Evolutionary conservation across 164 flowering plant genomes (phyloP).

Genomic region (Vitis cinerea): DNA sequence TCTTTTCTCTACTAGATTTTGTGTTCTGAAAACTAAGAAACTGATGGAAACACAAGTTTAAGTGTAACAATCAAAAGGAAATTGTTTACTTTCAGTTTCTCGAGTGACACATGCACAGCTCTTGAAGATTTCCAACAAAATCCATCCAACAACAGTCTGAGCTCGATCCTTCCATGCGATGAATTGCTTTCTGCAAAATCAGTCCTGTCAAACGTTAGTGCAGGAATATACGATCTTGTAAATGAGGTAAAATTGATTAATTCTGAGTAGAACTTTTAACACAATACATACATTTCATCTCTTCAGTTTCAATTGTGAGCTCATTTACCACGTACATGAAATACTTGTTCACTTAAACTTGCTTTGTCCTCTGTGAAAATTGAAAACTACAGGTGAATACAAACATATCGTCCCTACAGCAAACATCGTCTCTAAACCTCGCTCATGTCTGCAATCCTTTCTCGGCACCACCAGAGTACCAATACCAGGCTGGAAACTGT

Average conservation of each 20-base stretch:
- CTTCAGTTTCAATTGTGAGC: too few relatives aligned
- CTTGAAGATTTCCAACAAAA: slow-evolving; percentile 64
- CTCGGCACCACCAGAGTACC: slow-evolving; percentile 67
- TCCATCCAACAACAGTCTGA: slow-evolving; percentile 78
- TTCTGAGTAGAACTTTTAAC: not conserved
- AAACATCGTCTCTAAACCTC: slow-evolving; percentile 21
- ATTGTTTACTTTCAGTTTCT: slow-evolving; percentile 51
- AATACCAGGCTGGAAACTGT: slow-evolving; percentile 62
- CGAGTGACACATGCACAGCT: slow-evolving; percentile 76
- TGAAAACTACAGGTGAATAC: slow-evolving; percentile 56
- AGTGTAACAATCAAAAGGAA: not conserved
- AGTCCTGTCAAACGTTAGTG: slow-evolving; percentile 49
- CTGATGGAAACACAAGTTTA: too few relatives aligned
- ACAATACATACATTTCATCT: too few relatives aligned
- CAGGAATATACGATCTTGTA: slow-evolving; percentile 56
- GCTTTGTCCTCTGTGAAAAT: not conserved
- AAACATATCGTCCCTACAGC: slow-evolving; percentile 40
- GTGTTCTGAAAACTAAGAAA: too few relatives aligned
- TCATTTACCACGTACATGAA: too few relatives aligned
- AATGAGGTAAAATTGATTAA: slow-evolving; percentile 44
- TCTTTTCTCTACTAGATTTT: not conserved
- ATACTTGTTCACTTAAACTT: not conserved
- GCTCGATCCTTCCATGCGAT: slow-evolving; percentile 77
- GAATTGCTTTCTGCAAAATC: slow-evolving; percentile 59
- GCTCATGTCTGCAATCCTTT: slow-evolving; percentile 76